phyloP scores from a whole-genome alignment of 2,329 filamentous ascomycete species.

The Calonectria hawksworthii region DNA sequence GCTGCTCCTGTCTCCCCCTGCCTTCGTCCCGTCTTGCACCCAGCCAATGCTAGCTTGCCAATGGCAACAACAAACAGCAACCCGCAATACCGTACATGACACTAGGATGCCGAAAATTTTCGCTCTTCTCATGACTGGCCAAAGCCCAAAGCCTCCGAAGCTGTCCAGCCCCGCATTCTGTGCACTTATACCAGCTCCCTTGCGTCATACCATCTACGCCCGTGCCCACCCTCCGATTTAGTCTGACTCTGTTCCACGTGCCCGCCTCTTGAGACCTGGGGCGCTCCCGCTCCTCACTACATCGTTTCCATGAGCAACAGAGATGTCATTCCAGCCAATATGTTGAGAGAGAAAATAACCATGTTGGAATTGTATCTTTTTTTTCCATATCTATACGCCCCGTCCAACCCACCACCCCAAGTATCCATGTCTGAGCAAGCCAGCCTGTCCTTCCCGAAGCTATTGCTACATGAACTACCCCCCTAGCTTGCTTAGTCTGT shows the following conservation, averaged over 20 bases:
- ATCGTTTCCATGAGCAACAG: neutral
- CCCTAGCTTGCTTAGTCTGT: neutral
- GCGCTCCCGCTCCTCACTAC: neutral
- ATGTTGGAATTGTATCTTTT: neutral
- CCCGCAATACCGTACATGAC: neutral
- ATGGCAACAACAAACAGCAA: neutral
- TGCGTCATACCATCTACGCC: slow-evolving; percentile 14
- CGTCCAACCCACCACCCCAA: neutral
- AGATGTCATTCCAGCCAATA: neutral
- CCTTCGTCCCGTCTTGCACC: neutral
- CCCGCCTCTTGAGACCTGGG: slow-evolving; percentile 3
- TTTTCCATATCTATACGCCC: slow-evolving; percentile 7
- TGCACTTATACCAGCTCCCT: neutral
- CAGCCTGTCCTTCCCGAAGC: neutral
- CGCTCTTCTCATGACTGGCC: neutral
- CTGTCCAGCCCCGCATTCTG: neutral
- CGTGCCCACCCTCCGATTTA: neutral
- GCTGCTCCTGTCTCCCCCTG: neutral
- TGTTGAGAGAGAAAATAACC: neutral
- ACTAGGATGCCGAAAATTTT: neutral
- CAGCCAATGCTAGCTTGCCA: neutral
- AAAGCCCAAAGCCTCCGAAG: neutral
- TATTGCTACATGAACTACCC: slow-evolving; percentile 1
- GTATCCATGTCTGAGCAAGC: neutral
- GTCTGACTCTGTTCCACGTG: neutral